Base-by-base conservation (phyloP, 768 basidiomycete genomes). In the Thelephora aurantiotincta region DNA sequence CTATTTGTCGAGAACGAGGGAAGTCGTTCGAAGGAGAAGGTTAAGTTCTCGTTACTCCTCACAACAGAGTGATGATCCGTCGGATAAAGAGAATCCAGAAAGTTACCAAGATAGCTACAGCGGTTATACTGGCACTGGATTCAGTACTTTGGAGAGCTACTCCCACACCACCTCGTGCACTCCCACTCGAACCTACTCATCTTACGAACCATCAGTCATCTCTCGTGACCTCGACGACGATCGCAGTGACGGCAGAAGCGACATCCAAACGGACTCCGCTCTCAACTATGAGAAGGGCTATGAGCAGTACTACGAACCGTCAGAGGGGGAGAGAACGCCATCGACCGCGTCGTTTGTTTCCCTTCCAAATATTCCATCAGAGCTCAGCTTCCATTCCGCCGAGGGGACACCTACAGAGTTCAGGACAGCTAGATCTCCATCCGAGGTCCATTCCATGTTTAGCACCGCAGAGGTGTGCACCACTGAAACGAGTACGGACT, bases 351-450 rank as follows among this genome's bases (percentile, higher is more conserved):
- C 77, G 0, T 77, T 73, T 59, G 67, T 66, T 48, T 79, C 77
- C 5, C 60, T 79, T 48, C 77, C 77, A 0, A 74, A 72, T 3
- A 79, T 79, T 51, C 78, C 78, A 11, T 78, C 74, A 1, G 68
- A 74, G 45, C 69, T 64, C 0, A 68, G 70, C 44, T 73, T 64
- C 47, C 55, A 54, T 34, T 70, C 71, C 0, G 66, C 65, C 11
- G 64, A 67, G 37, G 54, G 60, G 14, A 70, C 70, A 52, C 56
- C 61, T 7, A 65, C 62, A 4, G 58, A 62, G 48, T 65, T 62
- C 49, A 56, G 59, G 48, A 67, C 65, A 0, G 66, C 63, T 9
- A 50, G 58, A 41, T 61, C 58, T 35, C 49, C 55, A 11, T 58
- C 63, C n/a, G 65, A 66, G 26, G 49, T 33, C 4, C 68, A 72